Base-by-base conservation (phyloP, 129 eudicot species). In the Flaveria trinervia region DNA sequence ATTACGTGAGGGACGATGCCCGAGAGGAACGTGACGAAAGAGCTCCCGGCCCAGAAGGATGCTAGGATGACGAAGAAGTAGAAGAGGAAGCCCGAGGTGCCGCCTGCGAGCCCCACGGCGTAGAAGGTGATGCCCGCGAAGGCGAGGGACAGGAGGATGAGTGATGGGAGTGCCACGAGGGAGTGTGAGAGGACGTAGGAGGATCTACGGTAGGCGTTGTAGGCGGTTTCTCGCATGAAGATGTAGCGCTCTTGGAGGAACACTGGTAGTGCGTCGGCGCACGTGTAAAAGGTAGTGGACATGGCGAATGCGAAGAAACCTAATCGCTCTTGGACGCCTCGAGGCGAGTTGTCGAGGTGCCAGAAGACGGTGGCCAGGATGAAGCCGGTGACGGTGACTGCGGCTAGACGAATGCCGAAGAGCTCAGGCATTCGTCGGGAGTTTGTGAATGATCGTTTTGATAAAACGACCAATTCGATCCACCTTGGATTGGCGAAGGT, bases 391-490 rank as follows among this genome's bases (percentile, higher is more conserved):
- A 67, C 52, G 2, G 30, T 67, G 11, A 67, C 72, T 9, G 72
- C 72, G 26, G 72, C 51, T 9, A 67, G n/a, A 1, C 72, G 72
- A 15, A 67, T 67, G n/a, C 72, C 72, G 72, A 67, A 67, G 3
- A 67, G 72, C 72, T 67, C 72, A 4, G 72, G 72, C 72, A 41
- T 67, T 67, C 72, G 43, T 67, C 72, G 16, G 18, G 72, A 67
- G 13, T 67, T 67, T 1, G 72, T 67, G 72, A 67, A 41, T 17
- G 72, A 67, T n/a, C 72, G 16, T 67, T 67, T 67, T 17, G 72
- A 67, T 67, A 67, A 18, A 67, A 67, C 72, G 0, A 23, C 5
- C 72, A 67, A 18, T 41, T 64, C 69, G 45, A 14, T 64, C 69
- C 46, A 64, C 12, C 18, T 17, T 30, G 69, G 69, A 7, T 67